A percentile compares a stretch with the other conserved stretches of the same genome.
Evolutionary conservation across 257 asterid genomes (phyloP).

Genomic region (Solanum piurae): DNA sequence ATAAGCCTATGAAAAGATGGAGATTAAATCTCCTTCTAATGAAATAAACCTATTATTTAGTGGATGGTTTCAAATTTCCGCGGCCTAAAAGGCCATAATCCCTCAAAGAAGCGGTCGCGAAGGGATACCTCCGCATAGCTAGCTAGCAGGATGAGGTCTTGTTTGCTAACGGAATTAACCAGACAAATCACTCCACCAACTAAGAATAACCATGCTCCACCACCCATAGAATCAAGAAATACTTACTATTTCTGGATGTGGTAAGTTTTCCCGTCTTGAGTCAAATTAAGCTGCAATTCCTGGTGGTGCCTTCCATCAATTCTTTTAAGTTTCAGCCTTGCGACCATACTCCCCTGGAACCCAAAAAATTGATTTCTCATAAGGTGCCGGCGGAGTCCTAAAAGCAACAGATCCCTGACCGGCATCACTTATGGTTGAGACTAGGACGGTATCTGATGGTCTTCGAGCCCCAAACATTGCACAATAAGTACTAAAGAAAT

Average conservation of each 20-base stretch:
- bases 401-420: not conserved
- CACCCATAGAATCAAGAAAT: not conserved
- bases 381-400: not conserved
- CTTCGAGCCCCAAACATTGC: not conserved
- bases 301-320: constrained; percentile 38
- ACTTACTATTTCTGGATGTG: not conserved
- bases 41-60: not conserved
- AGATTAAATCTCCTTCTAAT: not conserved
- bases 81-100: not conserved
- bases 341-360: constrained; percentile 37
- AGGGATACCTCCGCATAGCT: not conserved
- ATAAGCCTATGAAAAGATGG: not conserved
- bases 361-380: not conserved
- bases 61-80: not conserved
- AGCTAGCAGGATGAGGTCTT: not conserved
- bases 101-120: not conserved
- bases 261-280: not conserved
- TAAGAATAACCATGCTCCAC: not conserved
- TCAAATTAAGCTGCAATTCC: not conserved
- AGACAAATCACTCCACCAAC: not conserved
- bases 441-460: not conserved
- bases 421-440: not conserved
- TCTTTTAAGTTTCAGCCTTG: constrained; percentile 45
- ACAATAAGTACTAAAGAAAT: not conserved
- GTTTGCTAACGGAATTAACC: no score